Percentiles rank a stretch among this genome's conserved stretches.
These are phyloP conservation scores for Chalciporus pseudorubinellus DNA, from an alignment of 768 basidiomycete species.

Conservation along the genomic window DNA sequence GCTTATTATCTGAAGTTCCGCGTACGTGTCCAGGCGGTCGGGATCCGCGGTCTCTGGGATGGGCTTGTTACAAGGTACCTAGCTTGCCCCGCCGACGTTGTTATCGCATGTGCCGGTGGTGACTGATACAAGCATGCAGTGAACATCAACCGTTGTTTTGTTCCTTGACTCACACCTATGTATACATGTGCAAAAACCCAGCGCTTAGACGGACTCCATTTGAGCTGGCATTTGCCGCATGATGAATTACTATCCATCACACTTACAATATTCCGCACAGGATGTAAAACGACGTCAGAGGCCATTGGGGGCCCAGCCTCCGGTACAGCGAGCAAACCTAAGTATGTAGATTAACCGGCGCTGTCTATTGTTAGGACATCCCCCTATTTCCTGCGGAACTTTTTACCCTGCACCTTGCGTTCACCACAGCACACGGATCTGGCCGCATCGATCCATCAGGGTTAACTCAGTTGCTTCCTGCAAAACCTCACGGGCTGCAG, in stretches of 20 bases:
- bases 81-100: slow-evolving; percentile 5
- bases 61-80: slow-evolving; percentile 9
- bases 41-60: slow-evolving; percentile 16
- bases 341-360: too few relatives aligned
- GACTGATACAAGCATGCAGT: neutral
- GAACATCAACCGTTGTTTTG: neutral
- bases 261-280: slow-evolving; percentile 10
- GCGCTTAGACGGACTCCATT: slow-evolving; percentile 11
- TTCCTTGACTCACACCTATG: slow-evolving; percentile 7
- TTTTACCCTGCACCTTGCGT: slow-evolving; percentile 1
- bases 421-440: slow-evolving; percentile 14
- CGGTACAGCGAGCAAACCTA: neutral
- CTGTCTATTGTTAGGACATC: slow-evolving; percentile 11
- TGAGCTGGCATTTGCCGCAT: slow-evolving; percentile 12
- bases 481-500: slow-evolving; percentile 9
- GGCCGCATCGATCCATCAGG: slow-evolving; percentile 13
- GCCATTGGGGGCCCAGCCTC: neutral
- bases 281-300: slow-evolving; percentile 1
- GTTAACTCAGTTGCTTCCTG: slow-evolving; percentile 11
- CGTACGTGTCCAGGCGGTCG: slow-evolving; percentile 3
- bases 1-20: neutral
- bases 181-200: neutral
- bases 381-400: slow-evolving; percentile 10
- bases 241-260: slow-evolving; percentile 5
- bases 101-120: too few relatives aligned